phyloP scores from a whole-genome alignment of 495 filamentous ascomycete species.

The Cryomyces minteri region DNA sequence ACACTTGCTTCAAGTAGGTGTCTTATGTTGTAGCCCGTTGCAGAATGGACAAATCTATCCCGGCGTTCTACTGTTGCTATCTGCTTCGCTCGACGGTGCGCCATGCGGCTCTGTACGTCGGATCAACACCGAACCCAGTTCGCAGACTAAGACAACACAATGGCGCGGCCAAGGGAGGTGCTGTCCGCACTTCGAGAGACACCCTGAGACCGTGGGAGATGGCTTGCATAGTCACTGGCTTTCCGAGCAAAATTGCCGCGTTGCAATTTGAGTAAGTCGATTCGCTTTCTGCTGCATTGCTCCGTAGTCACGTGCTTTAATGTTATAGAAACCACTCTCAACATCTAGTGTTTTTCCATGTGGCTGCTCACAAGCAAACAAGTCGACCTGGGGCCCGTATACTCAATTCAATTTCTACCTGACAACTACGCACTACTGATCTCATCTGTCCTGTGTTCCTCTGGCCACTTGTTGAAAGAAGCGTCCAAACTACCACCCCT shows the following conservation, averaged over 20 bases:
- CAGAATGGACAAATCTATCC: conserved; percentile 32
- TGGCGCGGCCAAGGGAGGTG: conserved; percentile 60
- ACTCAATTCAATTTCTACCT: background rate
- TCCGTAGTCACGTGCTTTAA: too few relatives aligned
- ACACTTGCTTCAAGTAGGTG: too few relatives aligned
- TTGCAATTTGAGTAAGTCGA: conserved; percentile 79
- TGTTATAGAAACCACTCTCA: too few relatives aligned
- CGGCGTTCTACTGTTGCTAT: conserved; percentile 66
- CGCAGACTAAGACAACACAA: conserved; percentile 83
- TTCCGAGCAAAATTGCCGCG: conserved; percentile 69
- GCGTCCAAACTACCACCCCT: too few relatives aligned
- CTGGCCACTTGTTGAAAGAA: too few relatives aligned
- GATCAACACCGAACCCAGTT: conserved; percentile 72
- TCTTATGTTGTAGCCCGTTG: too few relatives aligned
- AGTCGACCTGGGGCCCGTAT: background rate
- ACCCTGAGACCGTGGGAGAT: conserved; percentile 85
- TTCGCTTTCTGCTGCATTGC: too few relatives aligned
- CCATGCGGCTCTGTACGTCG: conserved; percentile 56
- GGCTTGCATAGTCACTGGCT: conserved; percentile 71
- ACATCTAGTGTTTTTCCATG: too few relatives aligned
- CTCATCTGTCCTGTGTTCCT: too few relatives aligned
- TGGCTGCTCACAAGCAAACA: background rate
- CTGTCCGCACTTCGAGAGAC: conserved; percentile 45
- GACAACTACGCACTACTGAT: background rate
- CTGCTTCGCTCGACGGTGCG: conserved; percentile 65